Base-by-base conservation (phyloP, 495 filamentous ascomycete species). In the Choiromyces venosus region DNA sequence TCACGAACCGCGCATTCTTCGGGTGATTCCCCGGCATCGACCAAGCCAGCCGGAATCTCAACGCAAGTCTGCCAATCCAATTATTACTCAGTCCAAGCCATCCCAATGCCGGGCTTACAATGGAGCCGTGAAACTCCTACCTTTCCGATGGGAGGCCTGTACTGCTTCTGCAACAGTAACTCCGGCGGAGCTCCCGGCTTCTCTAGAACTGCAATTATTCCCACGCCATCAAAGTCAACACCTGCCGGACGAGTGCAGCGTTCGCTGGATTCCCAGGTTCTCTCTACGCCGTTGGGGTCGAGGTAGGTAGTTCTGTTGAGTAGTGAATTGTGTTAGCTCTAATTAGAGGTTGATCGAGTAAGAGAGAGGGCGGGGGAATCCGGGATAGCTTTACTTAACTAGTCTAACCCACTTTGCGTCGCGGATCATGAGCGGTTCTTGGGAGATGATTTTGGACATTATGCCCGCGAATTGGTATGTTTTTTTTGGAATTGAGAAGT, bases 131-230 rank as follows among this genome's bases (percentile, higher is more conserved):
- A 61, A 33, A 12, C 25, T 61, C 52, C 1, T 37, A 92, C 84
- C 74, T 91, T 91, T 76, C 91, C 88, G 56, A 96, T 84, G 0
- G 94, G 94, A 0, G 94, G 93, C 10, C 94, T 88, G 81, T 90
- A 97, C 80, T 97, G 94, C 79, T 93, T 93, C 76, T 95, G 91
- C 29, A 97, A 86, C 35, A 97, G 83, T 35, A 97, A 85, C 76
- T 94, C 89, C 14, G 79, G 71, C 35, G 76, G 66, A 19, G 52
- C 64, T 6, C 73, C 73, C 4, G 89, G 83, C 75, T 91, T 91
- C 78, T 92, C 88, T 3, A 99, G 83, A 78, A 99, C 91, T 29
- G 93, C 91, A 39, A 94, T 88, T 72, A 97, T 96, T 29, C 93
- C 93, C 0, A 97, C 94, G 66, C 91, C 94, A 79, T 97, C 95